Evolutionary conservation across 2,329 filamentous ascomycete genomes (phyloP).

Genomic region (Epichloe hybrida): DNA sequence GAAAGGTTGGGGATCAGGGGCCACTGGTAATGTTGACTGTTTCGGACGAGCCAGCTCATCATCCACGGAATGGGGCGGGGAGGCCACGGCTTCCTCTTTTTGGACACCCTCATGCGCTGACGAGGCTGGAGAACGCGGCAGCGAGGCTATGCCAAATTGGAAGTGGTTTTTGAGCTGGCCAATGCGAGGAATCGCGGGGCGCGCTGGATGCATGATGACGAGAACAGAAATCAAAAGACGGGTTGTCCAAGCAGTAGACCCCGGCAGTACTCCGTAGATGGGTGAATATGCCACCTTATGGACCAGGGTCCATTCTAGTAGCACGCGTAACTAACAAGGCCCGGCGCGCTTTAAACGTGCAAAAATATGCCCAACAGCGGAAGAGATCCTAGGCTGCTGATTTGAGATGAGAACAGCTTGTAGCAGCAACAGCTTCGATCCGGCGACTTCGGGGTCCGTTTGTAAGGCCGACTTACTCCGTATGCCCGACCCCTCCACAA

Average conservation of each 20-base stretch:
- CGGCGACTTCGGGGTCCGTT: too few species aligned
- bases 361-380: not conserved
- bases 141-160: not conserved
- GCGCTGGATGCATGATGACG: slow-evolving; percentile 6
- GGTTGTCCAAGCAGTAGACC: slow-evolving; percentile 3
- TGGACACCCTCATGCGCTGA: not conserved
- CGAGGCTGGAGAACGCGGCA: not conserved
- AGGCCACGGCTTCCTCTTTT: not conserved
- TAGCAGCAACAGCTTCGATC: too few species aligned
- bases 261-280: not conserved
- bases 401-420: not conserved
- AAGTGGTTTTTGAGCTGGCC: not conserved
- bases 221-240: slow-evolving; percentile 2
- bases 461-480: too few species aligned
- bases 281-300: not conserved
- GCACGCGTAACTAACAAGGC: not conserved
- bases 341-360: not conserved
- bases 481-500: too few species aligned
- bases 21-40: not conserved
- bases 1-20: slow-evolving; percentile 2
- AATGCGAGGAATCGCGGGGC: not conserved
- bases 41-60: slow-evolving; percentile 2
- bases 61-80: not conserved
- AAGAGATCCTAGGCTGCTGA: not conserved
- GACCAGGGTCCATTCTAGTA: not conserved